phyloP scores from a whole-genome alignment of 139 green algal species.

The Chlamydomonas eustigma region DNA sequence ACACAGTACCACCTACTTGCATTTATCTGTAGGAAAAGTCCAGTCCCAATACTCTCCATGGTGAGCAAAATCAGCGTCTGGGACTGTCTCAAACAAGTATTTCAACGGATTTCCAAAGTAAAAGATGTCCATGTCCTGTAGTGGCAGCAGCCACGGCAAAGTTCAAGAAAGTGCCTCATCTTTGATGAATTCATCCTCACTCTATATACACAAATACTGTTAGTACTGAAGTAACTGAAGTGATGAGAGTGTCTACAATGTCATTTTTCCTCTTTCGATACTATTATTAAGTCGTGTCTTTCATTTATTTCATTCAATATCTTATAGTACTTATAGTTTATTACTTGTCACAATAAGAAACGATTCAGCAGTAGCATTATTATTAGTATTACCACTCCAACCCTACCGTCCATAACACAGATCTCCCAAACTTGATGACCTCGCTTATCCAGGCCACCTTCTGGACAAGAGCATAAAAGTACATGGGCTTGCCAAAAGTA shows the following conservation, averaged over 20 bases:
- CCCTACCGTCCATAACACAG: background rate
- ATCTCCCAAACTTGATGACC: background rate
- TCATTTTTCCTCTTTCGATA: no score
- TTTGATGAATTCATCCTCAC: no score
- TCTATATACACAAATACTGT: no score
- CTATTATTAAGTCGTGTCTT: no score
- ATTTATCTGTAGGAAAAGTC: background rate
- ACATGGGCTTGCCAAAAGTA: background rate
- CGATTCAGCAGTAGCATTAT: no score
- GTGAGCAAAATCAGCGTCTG: background rate
- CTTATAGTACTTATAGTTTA: no score
- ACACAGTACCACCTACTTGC: background rate
- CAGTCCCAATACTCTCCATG: background rate
- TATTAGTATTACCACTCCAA: background rate
- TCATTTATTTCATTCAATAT: no score
- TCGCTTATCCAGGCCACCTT: background rate
- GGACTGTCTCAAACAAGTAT: background rate
- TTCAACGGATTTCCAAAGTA: constrained; percentile 9
- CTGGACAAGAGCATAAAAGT: background rate
- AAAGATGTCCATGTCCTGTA: constrained; percentile 8
- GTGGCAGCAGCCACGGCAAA: no score
- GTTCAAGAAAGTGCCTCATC: no score
- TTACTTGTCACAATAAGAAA: no score
- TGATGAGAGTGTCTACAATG: no score
- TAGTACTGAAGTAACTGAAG: no score